These are phyloP conservation scores for Trametes maxima DNA, from an alignment of 768 basidiomycete genomes.

Conservation along the genomic window DNA sequence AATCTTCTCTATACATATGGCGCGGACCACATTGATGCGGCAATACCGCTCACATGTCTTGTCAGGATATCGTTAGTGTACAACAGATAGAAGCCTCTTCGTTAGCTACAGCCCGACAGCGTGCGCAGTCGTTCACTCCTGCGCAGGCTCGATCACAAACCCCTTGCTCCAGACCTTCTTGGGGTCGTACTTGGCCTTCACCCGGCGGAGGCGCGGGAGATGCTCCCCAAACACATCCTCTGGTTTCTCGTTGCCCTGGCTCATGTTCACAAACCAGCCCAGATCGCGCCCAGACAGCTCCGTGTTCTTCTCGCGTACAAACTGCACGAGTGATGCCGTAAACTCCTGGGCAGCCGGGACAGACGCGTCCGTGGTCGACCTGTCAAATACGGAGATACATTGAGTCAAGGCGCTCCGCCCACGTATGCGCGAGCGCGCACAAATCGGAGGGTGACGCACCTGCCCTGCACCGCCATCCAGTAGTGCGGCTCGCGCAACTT, in stretches of 20 bases:
- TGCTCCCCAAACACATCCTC: slow-evolving; percentile 35
- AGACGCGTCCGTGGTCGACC: slow-evolving; percentile 23
- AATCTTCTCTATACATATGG: too few relatives aligned
- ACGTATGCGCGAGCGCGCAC: not conserved
- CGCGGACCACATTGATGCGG: too few relatives aligned
- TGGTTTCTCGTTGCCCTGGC: slow-evolving; percentile 28
- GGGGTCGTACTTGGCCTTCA: slow-evolving; percentile 38
- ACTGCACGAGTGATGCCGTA: not conserved
- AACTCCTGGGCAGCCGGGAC: slow-evolving; percentile 11
- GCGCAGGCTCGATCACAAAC: slow-evolving; percentile 30
- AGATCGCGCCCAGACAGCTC: slow-evolving; percentile 22
- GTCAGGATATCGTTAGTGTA: too few relatives aligned
- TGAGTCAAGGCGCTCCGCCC: too few relatives aligned
- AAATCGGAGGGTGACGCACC: slow-evolving; percentile 5
- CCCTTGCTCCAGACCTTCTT: slow-evolving; percentile 34
- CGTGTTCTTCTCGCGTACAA: slow-evolving; percentile 25
- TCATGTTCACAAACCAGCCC: slow-evolving; percentile 27
- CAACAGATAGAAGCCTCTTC: too few relatives aligned
- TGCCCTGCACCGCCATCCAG: slow-evolving; percentile 28
- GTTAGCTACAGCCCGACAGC: too few relatives aligned
- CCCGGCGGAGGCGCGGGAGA: slow-evolving; percentile 28
- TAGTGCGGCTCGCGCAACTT: slow-evolving; percentile 22
- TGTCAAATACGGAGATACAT: not conserved
- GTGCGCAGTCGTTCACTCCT: not conserved
- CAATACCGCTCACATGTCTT: too few relatives aligned